Evolutionary conservation across 805 yeast genomes (phyloP), one percentile per base, ranked within the genome.

Genomic region (Debaryomyces prosopidis): DNA sequence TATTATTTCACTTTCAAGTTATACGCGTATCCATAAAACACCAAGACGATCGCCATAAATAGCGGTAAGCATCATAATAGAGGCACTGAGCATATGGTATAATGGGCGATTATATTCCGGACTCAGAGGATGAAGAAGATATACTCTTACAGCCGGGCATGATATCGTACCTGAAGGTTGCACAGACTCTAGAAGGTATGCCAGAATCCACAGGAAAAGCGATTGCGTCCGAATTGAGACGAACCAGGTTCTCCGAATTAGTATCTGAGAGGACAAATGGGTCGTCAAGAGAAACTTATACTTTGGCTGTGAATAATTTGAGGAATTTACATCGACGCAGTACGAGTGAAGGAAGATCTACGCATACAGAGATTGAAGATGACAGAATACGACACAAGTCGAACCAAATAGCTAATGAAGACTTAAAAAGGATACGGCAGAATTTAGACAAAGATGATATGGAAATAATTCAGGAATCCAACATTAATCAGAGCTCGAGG

Each of bases 101-200:
- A 15, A 38, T 38, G 41, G 33, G 26, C 33, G 58, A 55, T 34
- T 49, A 49, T 44, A 51, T 65, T 27, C 58, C 70, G 31, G 69
- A 64, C 52, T 64, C 69, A 40, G 69, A 64, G 39, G 55, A 52
- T 36, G 68, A 63, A 16, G 52, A 45, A 9, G 47, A 40, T 23
- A 17, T 48, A 20, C 45, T 49, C 27, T 38, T 54, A 12, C 39
- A 47, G 14, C 36, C 49, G 11, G 44, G 55, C 15, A 42, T 49
- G 50, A 44, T 54, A n/a, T 47, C 57, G 1, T 15, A 27, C 3
- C 17, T 36, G 23, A 41, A 47, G 36, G 26, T 54, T n/a, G 39
- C 23, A 10, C 31, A 23, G 7, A 23, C 37, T 10, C 36, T 53
- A 31, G n/a, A 34, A 11, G 26, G 16, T 19, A 14, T 53, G 35